A percentile compares a stretch with the other conserved stretches of the same genome.
Conservation (phyloP, 2,329 filamentous ascomycete genomes). For the Fusarium sp. region DNA sequence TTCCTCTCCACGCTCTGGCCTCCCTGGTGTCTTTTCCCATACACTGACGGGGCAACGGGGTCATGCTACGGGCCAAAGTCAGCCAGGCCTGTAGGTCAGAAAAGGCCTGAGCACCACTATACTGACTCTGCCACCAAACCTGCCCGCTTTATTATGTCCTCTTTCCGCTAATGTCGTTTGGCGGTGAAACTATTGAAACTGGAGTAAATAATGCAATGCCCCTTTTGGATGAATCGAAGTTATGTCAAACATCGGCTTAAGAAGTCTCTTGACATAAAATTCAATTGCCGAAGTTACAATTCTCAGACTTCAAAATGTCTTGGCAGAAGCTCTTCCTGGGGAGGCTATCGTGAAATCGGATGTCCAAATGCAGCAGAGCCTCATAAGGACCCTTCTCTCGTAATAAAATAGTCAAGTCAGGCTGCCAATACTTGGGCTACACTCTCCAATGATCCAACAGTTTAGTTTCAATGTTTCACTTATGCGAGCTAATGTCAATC, state of each 20-base stretch:
- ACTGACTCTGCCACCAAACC: accelerated
- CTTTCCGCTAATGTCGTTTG: constrained; percentile 28
- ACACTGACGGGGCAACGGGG: constrained; percentile 49
- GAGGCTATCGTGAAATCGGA: not conserved
- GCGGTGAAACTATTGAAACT: constrained; percentile 39
- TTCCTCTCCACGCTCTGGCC: constrained; percentile 44
- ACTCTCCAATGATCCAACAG: too few relatives aligned
- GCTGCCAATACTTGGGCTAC: not conserved
- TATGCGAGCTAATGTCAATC: not conserved
- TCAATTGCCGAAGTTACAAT: not conserved
- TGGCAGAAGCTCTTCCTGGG: not conserved
- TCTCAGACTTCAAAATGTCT: not conserved
- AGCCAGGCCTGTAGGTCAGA: constrained; percentile 15
- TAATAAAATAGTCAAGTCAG: not conserved
- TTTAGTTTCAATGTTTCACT: not conserved
- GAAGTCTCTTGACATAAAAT: constrained; percentile 24
- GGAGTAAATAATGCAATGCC: constrained; percentile 37
- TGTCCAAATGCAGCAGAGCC: not conserved
- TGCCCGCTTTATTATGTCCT: constrained; percentile 10
- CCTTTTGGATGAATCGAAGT: constrained; percentile 21
- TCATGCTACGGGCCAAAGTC: constrained; percentile 27
- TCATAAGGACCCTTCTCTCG: not conserved
- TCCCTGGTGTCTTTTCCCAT: constrained; percentile 42
- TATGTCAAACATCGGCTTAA: constrained; percentile 13
- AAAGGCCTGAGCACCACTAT: not conserved